Evolutionary conservation across 169 alveolate genomes (phyloP).

Genomic region (Ophryocystis elektroscirrha): DNA sequence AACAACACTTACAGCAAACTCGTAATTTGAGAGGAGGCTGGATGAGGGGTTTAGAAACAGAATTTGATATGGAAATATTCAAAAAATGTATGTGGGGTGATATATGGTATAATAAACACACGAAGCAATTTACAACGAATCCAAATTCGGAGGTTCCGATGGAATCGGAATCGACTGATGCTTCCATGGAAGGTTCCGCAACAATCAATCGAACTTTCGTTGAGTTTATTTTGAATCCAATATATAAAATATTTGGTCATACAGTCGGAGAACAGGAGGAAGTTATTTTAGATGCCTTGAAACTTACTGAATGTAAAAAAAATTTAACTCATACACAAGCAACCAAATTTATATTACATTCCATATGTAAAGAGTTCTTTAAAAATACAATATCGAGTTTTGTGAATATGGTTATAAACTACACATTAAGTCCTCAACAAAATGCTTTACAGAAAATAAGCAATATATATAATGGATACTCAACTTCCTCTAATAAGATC

Average conservation of each 20-base stretch:
- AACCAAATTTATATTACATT: slow-evolving; percentile 47
- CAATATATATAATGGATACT: slow-evolving; percentile 33
- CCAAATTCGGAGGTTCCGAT: slow-evolving; percentile 1
- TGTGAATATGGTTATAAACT: slow-evolving; percentile 56
- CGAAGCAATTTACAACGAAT: slow-evolving; percentile 14
- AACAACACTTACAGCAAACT: slow-evolving; percentile 1
- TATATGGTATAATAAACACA: slow-evolving; percentile 29
- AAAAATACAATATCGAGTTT: slow-evolving; percentile 41
- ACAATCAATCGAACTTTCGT: slow-evolving; percentile 79
- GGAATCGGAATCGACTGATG: background rate
- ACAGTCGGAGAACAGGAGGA: slow-evolving; percentile 81
- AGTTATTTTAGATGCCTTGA: slow-evolving; percentile 56
- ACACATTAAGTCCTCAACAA: slow-evolving; percentile 46
- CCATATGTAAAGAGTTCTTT: slow-evolving; percentile 34
- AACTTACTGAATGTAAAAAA: slow-evolving; percentile 43
- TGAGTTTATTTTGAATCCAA: slow-evolving; percentile 84
- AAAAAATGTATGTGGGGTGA: slow-evolving; percentile 49
- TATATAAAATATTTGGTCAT: slow-evolving; percentile 80
- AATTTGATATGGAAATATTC: slow-evolving; percentile 24
- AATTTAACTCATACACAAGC: slow-evolving; percentile 30
- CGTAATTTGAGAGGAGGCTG: background rate
- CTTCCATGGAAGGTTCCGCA: too few species aligned
- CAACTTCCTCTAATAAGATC: slow-evolving; percentile 23
- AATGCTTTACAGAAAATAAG: slow-evolving; percentile 30
- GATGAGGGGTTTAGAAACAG: background rate